Evolutionary conservation across 352 stramenopile species (phyloP), one percentile per base, ranked within the genome.

Genomic region (Hyaloperonospora arabidopsidis): DNA sequence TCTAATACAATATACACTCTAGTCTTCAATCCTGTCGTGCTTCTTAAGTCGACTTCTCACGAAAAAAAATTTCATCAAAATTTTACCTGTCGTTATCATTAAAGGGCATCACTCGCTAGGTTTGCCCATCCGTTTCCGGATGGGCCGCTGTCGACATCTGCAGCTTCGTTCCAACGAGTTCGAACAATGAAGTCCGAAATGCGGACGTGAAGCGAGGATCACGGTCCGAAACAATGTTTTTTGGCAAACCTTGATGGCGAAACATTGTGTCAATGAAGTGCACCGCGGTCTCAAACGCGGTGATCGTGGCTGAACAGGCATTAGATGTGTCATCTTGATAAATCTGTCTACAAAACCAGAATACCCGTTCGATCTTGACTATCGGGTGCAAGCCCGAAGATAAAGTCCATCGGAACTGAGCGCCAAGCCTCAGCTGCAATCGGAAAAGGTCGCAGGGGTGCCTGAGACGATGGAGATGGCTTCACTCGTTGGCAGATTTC

Each of bases 81-180:
- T n/a, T n/a, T n/a, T n/a, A n/a, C n/a, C n/a, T n/a, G n/a, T n/a
- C n/a, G n/a, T n/a, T n/a, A n/a, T n/a, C n/a, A n/a, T n/a, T n/a
- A n/a, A n/a, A n/a, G n/a, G n/a, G n/a, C n/a, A n/a, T 41, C 4
- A 41, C 35, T 5, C 35, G 35, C 35, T 41, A 3, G 4, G 35
- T 41, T 41, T 41, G 35, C 12, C 35, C 35, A 41, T 54, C 36
- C 36, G 48, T 54, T 32, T 54, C 36, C 23, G 48, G 21, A 47
- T 47, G 21, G 12, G 36, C 36, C 11, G 48, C 21, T 0, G 48
- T 54, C 18, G 48, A 54, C 48, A 46, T 47, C 21, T 45, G 23
- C 22, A 54, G 17, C 2, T 19, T 18, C 4, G 35, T 54, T 12
- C 36, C 36, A 14, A 39, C 5, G 3, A 47, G 17, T 5, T 38